Evolutionary conservation across 129 eudicot genomes (phyloP), one percentile per base, ranked within the genome.

Genomic region (Flaveria trinervia): DNA sequence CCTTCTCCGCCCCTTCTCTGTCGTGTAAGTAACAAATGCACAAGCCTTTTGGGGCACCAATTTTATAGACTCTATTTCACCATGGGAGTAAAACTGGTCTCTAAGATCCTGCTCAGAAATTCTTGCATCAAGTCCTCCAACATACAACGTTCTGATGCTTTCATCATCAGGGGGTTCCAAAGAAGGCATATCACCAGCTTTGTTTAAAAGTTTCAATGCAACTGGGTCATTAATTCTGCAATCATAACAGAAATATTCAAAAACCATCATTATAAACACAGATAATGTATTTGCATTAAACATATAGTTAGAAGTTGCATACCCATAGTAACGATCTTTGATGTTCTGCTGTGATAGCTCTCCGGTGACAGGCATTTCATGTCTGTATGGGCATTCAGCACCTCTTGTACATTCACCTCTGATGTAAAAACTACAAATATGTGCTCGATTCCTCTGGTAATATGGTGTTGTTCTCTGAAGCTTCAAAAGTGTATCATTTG

Each of bases 401-500:
- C 96, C 96, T 80, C 96, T 84, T 25, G 89, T 88, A 74, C 96
- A 90, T 69, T 88, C 89, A 56, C 96, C 93, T 70, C 91, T 82
- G 26, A 82, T 73, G 54, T 23, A 88, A 56, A 90, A 90, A 83
- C 93, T 90, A 76, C 96, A 90, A 62, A 88, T 82, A 50, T 86
- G 93, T 60, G 93, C 93, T 48, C 88, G 72, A 33, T 90, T 88
- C 84, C 96, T 86, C 81, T 90, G 83, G 84, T 88, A 90, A 73
- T 86, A 90, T 9, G 96, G 93, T 39, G 89, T 84, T 44, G 91
- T 86, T 76, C 93, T 84, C 79, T 88, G 91, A 68, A 90, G 90
- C 83, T 90, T 90, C 79, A 86, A 49, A 26, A 90, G 88, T n/a
- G 96, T 88, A 49, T 90, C 93, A 78, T 80, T 90, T 11, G 96